Conservation (phyloP, 768 basidiomycete species). For the Mycena capillaripes region DNA sequence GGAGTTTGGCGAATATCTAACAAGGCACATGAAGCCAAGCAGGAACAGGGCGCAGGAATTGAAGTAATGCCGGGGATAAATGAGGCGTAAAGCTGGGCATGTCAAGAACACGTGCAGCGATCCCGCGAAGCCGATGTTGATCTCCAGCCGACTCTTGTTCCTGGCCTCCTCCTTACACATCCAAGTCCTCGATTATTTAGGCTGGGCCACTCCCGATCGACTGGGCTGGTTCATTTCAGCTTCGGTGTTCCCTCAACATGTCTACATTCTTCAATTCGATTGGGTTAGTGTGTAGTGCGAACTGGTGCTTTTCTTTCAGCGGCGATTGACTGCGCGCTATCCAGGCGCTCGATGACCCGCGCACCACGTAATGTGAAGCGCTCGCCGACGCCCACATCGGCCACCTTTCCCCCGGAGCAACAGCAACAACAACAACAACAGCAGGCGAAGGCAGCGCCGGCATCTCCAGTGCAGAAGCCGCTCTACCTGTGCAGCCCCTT, state of each 20-base stretch:
- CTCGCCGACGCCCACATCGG: conserved; percentile 81
- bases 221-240: conserved; percentile 32
- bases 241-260: conserved; percentile 56
- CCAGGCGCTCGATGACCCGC: conserved; percentile 82
- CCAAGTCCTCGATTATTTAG: conserved; percentile 15
- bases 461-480: conserved; percentile 62
- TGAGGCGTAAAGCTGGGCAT: not conserved
- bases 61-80: not conserved
- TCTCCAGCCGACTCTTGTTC: conserved; percentile 1
- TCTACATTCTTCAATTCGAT: conserved; percentile 85
- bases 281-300: conserved; percentile 62
- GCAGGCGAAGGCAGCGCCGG: conserved; percentile 56
- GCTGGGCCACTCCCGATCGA: conserved; percentile 6
- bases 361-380: conserved; percentile 79
- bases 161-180: conserved; percentile 7
- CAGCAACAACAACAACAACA: conserved; percentile 52
- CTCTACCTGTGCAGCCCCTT: conserved; percentile 96
- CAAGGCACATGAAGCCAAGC: not conserved
- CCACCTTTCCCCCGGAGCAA: conserved; percentile 63
- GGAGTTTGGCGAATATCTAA: too few species aligned
- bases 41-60: not conserved
- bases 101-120: conserved; percentile 10
- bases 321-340: conserved; percentile 15
- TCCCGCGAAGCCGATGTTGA: not conserved
- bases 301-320: not conserved